phyloP scores from a whole-genome alignment of 106 monocot species.

The Gastrodia elata region DNA sequence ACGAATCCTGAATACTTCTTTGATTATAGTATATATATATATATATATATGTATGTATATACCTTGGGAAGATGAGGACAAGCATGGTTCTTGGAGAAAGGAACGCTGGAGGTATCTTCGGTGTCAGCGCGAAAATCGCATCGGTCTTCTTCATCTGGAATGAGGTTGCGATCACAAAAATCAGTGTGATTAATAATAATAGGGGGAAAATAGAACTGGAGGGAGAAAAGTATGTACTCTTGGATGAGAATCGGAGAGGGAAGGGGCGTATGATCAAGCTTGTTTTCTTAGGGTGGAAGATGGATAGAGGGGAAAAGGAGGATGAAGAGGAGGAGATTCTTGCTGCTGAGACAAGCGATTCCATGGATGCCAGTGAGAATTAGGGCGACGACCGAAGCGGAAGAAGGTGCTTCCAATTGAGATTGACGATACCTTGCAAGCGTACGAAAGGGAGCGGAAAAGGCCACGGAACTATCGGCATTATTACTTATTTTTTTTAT shows the following conservation, averaged over 20 bases:
- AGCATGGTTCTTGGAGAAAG: conserved; percentile 20
- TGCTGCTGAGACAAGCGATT: conserved; percentile 32
- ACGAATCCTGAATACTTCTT: background rate
- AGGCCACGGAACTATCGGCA: too few relatives aligned
- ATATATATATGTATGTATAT: background rate
- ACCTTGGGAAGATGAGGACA: conserved; percentile 62
- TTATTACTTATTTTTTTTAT: too few relatives aligned
- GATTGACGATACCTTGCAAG: too few relatives aligned
- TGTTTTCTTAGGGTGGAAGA: conserved; percentile 24
- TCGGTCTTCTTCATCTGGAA: conserved; percentile 33
- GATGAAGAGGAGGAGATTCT: conserved; percentile 21
- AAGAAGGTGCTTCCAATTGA: background rate
- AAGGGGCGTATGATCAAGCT: conserved; percentile 14
- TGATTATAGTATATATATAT: too few relatives aligned
- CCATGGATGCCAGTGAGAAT: conserved; percentile 22
- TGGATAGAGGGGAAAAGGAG: conserved; percentile 22
- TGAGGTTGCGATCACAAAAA: background rate
- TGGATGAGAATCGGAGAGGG: conserved; percentile 38
- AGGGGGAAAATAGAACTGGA: background rate
- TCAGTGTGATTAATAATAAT: background rate
- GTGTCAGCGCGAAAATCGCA: conserved; percentile 36
- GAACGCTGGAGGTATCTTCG: conserved; percentile 18
- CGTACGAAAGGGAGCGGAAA: too few relatives aligned
- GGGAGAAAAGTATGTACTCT: conserved; percentile 18
- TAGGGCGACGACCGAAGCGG: background rate